Evolutionary conservation across 371 early-diverging fungal species (phyloP), one percentile per base, ranked within the genome.

Genomic region (Blakeslea trispora): DNA sequence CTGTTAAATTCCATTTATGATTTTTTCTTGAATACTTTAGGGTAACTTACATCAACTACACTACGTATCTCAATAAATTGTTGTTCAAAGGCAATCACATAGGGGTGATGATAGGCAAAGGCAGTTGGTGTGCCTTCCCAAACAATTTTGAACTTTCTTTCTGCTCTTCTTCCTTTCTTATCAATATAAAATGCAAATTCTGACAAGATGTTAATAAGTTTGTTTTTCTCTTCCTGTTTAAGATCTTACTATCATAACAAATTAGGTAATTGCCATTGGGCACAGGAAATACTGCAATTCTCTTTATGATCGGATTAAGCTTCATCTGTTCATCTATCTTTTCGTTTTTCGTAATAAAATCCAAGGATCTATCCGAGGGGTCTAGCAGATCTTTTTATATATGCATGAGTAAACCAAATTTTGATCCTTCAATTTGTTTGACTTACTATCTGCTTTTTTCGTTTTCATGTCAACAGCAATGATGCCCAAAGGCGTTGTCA

Each of bases 101-200:
- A 61, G n/a, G 74, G 74, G 21, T 59, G 59, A 28, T 63, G 40
- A 45, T 53, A 71, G 5, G 69, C 74, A 61, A 71, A 71, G 17
- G 68, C 54, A 2, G 62, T 62, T 0, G 74, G 71, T 23, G 54
- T 56, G 9, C 74, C 69, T 54, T 71, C 71, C 74, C 74, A 74
- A 37, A 59, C 56, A 47, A 74, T 74, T 21, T 61, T 62, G 50
- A 67, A 74, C 13, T 60, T 45, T 9, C 52, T 56, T 19, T 64
- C 52, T 8, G 61, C 57, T 45, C 74, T 48, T 53, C 71, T 54
- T 28, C 75, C 75, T 22, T 71, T 71, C 50, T 67, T 73, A 45
- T 75, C 75, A 21, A 72, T 74, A 59, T 66, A 74, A 49, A 74
- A 74, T 0, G 74, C 72, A 32, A 37, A 71, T 46, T 61, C 68